Evolutionary conservation across 306 rosid genomes (phyloP).

Genomic region (Cucumis cinereus): DNA sequence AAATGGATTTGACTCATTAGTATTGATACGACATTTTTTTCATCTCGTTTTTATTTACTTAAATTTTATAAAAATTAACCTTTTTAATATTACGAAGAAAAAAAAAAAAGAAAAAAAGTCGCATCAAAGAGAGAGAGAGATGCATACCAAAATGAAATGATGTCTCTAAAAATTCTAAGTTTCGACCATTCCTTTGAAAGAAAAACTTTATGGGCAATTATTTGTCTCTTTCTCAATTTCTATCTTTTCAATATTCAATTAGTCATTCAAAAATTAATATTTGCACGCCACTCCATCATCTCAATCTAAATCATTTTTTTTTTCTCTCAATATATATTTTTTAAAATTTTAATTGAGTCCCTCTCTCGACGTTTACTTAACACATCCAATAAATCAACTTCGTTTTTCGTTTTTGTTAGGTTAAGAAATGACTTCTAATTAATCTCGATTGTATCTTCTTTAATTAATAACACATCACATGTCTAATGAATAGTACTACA

Average conservation of each 20-base stretch:
- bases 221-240: not conserved
- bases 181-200: not conserved
- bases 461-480: not conserved
- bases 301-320: not conserved
- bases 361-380: not conserved
- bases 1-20: too few species aligned
- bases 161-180: not conserved
- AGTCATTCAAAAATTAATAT: not conserved
- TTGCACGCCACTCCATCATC: not conserved
- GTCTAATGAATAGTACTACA: not conserved
- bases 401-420: not conserved
- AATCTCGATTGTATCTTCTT: not conserved
- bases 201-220: not conserved
- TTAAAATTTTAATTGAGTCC: not conserved
- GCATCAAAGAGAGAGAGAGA: not conserved
- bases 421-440: not conserved
- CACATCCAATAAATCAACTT: not conserved
- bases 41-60: too few species aligned
- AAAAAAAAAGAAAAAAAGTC: not conserved
- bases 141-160: not conserved
- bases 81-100: not conserved
- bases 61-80: too few species aligned
- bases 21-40: too few species aligned
- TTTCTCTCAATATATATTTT: not conserved
- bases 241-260: not conserved